These are phyloP conservation scores for Yamadazyma mexicana DNA, from an alignment of 1,139 yeast species.

Conservation along the genomic window DNA sequence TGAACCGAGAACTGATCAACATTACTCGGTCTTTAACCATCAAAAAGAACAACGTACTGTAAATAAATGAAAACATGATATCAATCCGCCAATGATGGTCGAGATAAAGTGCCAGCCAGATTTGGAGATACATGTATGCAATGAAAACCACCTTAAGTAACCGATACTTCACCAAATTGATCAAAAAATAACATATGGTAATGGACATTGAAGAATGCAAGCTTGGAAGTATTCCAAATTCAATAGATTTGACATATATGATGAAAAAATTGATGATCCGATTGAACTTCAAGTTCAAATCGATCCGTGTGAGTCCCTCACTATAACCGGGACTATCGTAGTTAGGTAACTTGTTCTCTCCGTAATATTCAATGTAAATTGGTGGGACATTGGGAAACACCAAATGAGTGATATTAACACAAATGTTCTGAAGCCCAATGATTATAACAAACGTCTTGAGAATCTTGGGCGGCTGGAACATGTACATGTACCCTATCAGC, in stretches of 20 bases:
- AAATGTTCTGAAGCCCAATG: slow-evolving; percentile 58
- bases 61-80: slow-evolving; percentile 39
- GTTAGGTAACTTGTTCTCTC: slow-evolving; percentile 51
- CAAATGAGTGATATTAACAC: slow-evolving; percentile 61
- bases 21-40: slow-evolving; percentile 24
- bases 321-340: slow-evolving; percentile 69
- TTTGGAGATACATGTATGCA: slow-evolving; percentile 50
- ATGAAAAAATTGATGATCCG: slow-evolving; percentile 50
- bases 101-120: slow-evolving; percentile 76
- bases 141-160: slow-evolving; percentile 33
- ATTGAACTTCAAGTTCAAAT: slow-evolving; percentile 61
- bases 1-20: slow-evolving; percentile 32
- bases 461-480: slow-evolving; percentile 67
- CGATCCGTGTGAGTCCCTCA: slow-evolving; percentile 68
- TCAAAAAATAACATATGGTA: slow-evolving; percentile 48
- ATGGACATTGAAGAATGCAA: slow-evolving; percentile 66
- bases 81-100: slow-evolving; percentile 74
- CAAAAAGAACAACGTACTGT: slow-evolving; percentile 19
- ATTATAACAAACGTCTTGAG: slow-evolving; percentile 51
- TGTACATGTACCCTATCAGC: slow-evolving; percentile 61
- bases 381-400: slow-evolving; percentile 70
- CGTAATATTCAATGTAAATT: slow-evolving; percentile 65
- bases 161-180: slow-evolving; percentile 41
- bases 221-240: slow-evolving; percentile 71
- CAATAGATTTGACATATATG: slow-evolving; percentile 66